phyloP scores from a whole-genome alignment of 306 rosid genomes.

The Sechiopsis laciniata region DNA sequence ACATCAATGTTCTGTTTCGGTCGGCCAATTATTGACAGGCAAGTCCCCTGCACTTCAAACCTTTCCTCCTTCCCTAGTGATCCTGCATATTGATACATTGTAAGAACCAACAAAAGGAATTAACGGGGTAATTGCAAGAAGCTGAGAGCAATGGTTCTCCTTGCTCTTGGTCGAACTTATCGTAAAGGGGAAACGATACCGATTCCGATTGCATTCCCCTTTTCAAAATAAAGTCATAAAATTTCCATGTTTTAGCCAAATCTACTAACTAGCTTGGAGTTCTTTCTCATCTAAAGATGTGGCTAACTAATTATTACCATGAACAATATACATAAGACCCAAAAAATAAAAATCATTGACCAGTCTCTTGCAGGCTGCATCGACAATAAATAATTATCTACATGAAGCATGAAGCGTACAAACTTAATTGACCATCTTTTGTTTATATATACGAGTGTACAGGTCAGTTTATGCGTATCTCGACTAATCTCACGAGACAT shows the following conservation, averaged over 20 bases:
- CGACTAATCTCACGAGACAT: not conserved
- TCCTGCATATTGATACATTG: conserved; percentile 1
- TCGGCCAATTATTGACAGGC: not conserved
- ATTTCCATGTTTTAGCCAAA: not conserved
- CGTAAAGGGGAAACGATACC: not conserved
- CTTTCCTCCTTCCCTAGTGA: conserved; percentile 16
- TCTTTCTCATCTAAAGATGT: not conserved
- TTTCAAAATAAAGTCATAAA: not conserved
- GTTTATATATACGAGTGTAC: no score
- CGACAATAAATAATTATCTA: not conserved
- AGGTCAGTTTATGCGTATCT: no score
- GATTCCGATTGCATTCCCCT: not conserved
- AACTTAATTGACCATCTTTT: not conserved
- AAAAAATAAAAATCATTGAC: not conserved
- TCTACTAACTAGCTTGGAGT: not conserved
- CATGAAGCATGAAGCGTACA: no score
- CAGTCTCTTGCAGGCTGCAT: not conserved
- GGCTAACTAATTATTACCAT: not conserved
- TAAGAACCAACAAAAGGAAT: not conserved
- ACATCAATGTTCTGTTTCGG: not conserved
- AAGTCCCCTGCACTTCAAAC: conserved; percentile 33
- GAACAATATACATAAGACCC: not conserved
- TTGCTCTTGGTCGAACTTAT: not conserved
- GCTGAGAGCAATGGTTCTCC: not conserved
- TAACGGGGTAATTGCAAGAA: not conserved